Conservation (phyloP, 2,329 filamentous ascomycete species). For the Stachybotrys chlorohalonatus region DNA sequence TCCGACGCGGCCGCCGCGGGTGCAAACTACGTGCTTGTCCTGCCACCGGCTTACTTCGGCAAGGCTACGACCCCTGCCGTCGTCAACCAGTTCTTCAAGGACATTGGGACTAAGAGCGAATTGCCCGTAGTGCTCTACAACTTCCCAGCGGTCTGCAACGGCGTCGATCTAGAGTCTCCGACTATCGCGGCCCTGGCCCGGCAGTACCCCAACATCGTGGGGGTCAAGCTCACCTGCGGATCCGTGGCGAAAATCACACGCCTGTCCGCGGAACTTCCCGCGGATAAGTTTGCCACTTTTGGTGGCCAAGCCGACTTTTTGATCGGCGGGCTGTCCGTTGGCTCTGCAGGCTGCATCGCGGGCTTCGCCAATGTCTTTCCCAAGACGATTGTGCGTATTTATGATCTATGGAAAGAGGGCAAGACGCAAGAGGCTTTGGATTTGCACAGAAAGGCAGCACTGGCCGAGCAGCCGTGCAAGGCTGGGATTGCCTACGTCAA, state of each 20-base stretch:
- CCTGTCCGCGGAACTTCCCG: slow-evolving; percentile 38
- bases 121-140: slow-evolving; percentile 59
- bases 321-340: slow-evolving; percentile 48
- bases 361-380: slow-evolving; percentile 56
- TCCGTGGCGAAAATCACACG: slow-evolving; percentile 63
- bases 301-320: slow-evolving; percentile 69
- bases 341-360: slow-evolving; percentile 51
- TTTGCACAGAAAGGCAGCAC: slow-evolving; percentile 51
- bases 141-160: slow-evolving; percentile 60
- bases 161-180: slow-evolving; percentile 58
- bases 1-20: slow-evolving; percentile 50
- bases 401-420: slow-evolving; percentile 50
- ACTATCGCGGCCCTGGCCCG: slow-evolving; percentile 30
- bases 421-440: slow-evolving; percentile 47
- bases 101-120: slow-evolving; percentile 41
- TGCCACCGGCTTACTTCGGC: slow-evolving; percentile 57
- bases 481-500: slow-evolving; percentile 60
- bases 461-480: slow-evolving; percentile 59
- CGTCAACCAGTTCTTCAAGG: slow-evolving; percentile 48
- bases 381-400: slow-evolving; percentile 47
- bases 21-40: slow-evolving; percentile 51
- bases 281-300: slow-evolving; percentile 54
- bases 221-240: slow-evolving; percentile 63
- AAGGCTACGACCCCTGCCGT: slow-evolving; percentile 50
- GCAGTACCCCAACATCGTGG: slow-evolving; percentile 49